These are phyloP conservation scores for Heterobasidion parviporum DNA, from an alignment of 1,284 basidiomycete genomes.

Conservation along the genomic window DNA sequence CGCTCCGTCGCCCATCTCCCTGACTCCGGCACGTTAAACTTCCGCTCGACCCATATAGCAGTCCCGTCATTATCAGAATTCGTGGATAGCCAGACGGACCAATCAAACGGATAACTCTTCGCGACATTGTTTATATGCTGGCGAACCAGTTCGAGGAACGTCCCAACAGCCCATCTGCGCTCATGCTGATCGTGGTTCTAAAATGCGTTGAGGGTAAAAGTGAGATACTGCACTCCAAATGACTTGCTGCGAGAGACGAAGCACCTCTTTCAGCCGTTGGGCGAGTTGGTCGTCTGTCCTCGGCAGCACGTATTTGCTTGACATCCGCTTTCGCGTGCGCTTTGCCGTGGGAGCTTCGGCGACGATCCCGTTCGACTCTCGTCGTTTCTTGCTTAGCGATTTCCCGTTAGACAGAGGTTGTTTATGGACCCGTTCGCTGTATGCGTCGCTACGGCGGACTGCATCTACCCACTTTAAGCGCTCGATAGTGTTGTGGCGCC, in stretches of 20 bases:
- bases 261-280: conserved; percentile 58
- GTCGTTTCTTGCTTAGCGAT: conserved; percentile 9
- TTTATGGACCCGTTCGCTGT: conserved; percentile 37
- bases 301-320: conserved; percentile 32
- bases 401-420: conserved; percentile 24
- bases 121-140: conserved; percentile 27
- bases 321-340: not conserved
- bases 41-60: conserved; percentile 68
- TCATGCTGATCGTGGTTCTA: conserved; percentile 65
- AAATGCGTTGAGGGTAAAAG: not conserved
- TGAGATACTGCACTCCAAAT: conserved; percentile 9
- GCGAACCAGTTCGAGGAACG: conserved; percentile 47
- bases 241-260: conserved; percentile 1
- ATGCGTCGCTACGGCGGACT: conserved; percentile 46
- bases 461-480: conserved; percentile 51
- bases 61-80: conserved; percentile 65
- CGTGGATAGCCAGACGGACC: conserved; percentile 63
- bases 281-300: conserved; percentile 58
- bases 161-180: conserved; percentile 60
- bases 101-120: conserved; percentile 25
- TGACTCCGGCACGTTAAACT: conserved; percentile 57
- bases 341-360: not conserved
- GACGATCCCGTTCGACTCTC: conserved; percentile 4
- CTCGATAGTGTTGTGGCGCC: conserved; percentile 35
- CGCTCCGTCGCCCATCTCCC: conserved; percentile 51